A percentile compares a stretch with the other conserved stretches of the same genome.
Evolutionary conservation across 805 yeast species (phyloP).

Genomic region (Suhomyces vadensis): DNA sequence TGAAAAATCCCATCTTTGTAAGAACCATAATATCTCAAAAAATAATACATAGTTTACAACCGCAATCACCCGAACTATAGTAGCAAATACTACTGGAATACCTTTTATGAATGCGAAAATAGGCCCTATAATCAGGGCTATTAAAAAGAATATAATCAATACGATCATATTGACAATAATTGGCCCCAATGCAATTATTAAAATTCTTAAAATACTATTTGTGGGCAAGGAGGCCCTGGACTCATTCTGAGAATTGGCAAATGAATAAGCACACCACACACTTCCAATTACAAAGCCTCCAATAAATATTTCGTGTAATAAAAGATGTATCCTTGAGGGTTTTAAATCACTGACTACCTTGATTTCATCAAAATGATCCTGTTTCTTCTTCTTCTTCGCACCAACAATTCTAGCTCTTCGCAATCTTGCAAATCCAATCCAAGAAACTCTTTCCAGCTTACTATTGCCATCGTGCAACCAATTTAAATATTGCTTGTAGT

Average conservation of each 20-base stretch:
- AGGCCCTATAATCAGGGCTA: conserved; percentile 55
- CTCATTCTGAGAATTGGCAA: conserved; percentile 56
- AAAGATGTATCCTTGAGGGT: conserved; percentile 48
- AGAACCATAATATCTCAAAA: conserved; percentile 64
- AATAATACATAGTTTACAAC: conserved; percentile 53
- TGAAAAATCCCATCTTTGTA: conserved; percentile 67
- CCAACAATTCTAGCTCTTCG: conserved; percentile 59
- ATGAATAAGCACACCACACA: conserved; percentile 49
- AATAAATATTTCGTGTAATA: conserved; percentile 37
- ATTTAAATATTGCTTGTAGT: conserved; percentile 55
- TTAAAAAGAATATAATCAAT: conserved; percentile 39
- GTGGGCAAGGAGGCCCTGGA: conserved; percentile 31
- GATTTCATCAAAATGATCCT: conserved; percentile 36
- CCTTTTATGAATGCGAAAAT: conserved; percentile 41
- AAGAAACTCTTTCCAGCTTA: conserved; percentile 32
- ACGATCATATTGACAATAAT: conserved; percentile 43
- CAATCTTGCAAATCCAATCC: conserved; percentile 51
- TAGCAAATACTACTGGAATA: conserved; percentile 57
- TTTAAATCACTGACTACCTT: conserved; percentile 46
- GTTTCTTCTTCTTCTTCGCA: conserved; percentile 44
- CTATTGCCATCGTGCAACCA: conserved; percentile 58
- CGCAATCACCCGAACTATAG: conserved; percentile 53
- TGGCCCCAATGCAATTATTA: conserved; percentile 49
- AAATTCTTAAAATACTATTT: conserved; percentile 45
- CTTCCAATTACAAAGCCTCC: conserved; percentile 34